Conservation (phyloP, 2,329 filamentous ascomycete genomes). For the Monilinia vaccinii-corymbosi region DNA sequence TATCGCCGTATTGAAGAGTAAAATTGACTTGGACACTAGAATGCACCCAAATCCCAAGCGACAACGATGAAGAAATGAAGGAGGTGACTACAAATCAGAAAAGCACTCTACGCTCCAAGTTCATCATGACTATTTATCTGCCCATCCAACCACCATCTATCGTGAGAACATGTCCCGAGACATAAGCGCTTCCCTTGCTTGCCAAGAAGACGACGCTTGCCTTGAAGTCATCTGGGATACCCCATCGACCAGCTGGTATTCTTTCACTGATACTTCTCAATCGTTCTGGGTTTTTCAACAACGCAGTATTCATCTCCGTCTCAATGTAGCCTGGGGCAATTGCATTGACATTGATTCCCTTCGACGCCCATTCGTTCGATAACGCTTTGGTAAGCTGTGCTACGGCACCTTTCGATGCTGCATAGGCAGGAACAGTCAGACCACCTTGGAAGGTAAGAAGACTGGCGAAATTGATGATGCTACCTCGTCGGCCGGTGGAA, state of each 20-base stretch:
- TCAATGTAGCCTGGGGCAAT: constrained; percentile 85
- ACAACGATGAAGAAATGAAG: not conserved
- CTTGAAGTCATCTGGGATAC: constrained; percentile 78
- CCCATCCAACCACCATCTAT: constrained; percentile 95
- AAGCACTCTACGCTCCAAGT: not conserved
- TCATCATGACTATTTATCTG: constrained; percentile 39
- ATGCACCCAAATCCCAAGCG: not conserved
- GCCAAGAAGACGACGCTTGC: constrained; percentile 71
- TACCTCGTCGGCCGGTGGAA: constrained; percentile 65
- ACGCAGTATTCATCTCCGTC: constrained; percentile 87
- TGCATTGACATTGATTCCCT: constrained; percentile 76
- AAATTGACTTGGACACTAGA: not conserved
- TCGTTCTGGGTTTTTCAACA: constrained; percentile 63
- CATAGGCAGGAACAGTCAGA: constrained; percentile 80
- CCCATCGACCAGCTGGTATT: constrained; percentile 82
- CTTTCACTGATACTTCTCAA: constrained; percentile 65
- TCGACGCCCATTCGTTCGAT: constrained; percentile 76
- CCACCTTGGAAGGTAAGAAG: constrained; percentile 88
- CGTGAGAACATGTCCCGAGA: constrained; percentile 71
- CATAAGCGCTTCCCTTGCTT: constrained; percentile 67
- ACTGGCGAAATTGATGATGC: constrained; percentile 77
- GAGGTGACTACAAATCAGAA: not conserved
- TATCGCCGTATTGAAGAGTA: not conserved
- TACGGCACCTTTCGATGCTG: constrained; percentile 77
- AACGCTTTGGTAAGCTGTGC: constrained; percentile 59